Base-by-base conservation (phyloP, 225 moss, liverwort and hornwort species). In the Climacium dendroides region DNA sequence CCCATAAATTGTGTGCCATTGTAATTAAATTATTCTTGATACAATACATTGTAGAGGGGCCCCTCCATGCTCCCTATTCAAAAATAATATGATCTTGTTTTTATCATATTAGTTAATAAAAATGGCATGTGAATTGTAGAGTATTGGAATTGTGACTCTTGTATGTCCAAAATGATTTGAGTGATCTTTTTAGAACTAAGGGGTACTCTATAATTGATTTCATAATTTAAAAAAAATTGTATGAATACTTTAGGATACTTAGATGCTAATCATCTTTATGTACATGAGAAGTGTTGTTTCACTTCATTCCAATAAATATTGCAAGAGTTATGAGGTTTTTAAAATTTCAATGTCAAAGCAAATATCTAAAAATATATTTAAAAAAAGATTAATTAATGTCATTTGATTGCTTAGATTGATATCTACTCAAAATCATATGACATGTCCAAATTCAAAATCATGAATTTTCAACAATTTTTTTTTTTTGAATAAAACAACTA, bases 121-220 rank as follows among this genome's bases (percentile, higher is more conserved):
- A 48, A 30, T 19, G 11, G 47, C 17, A 11, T 11, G 2, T 19
- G 19, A 7, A 73, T 0, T 11, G 0, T 10, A 73, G 0, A 28
- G 6, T 18, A 4, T 0, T 11, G 1, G 2, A 45, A 19, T 73
- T 73, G 7, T 47, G 0, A 47, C 6, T 29, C 7, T 30, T 73
- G 3, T 10, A 47, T 17, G 9, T 0, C 7, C 12, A 37, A 67
- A 22, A 13, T 37, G 4, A 13, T 37, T 39, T 7, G 24, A 13
- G 24, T 11, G 7, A 69, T 4, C 7, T 39, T 39, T 69, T 13
- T 13, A 69, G 8, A 24, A 69, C 3, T 39, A 0, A 1, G 0
- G 24, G 13, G 4, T 7, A 1, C 4, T 45, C 9, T 47, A 47
- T n/a, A n/a, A n/a, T 30, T 11, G 30, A 47, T 30, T 47, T 73